Base-by-base conservation (phyloP, 1,284 basidiomycete genomes). In the Sphaerobolus stellatus region DNA sequence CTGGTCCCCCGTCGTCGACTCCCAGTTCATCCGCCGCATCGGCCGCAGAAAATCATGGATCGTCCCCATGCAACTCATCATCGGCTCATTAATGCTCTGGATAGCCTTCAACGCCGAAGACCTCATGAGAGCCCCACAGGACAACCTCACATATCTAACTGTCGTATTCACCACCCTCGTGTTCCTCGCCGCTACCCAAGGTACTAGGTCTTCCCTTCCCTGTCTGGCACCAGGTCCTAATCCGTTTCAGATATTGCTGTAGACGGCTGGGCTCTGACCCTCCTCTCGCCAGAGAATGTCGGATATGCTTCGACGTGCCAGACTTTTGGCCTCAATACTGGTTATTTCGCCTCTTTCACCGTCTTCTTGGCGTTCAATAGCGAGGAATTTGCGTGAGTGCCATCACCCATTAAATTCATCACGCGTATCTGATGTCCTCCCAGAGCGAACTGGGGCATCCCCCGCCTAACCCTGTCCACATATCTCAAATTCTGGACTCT, bases 11-110 rank as follows among this genome's bases (percentile, higher is more conserved):
- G 90, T 99, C 61, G 94, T 99, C 56, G 97, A 99, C 69, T 92
- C 94, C 3, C 77, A 90, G 60, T 99, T 91, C 69, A 79, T 91
- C 61, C 76, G 83, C 41, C 83, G 83, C 47, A 68, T 95, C 57
- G 97, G 97, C 18, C 84, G 97, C 52, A 81, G 97, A 59, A 99
- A 98, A 73, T 94, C 91, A 57, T 99, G 97, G 97, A 98, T 99
- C 66, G 89, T 99, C 58, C 97, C 97, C 43, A 96, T 99, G 76
- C 97, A 99, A 71, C 70, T 88, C 28, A 82, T 95, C 59, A 91
- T 98, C 44, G 97, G 94, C 25, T 76, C 84, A 46, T 77, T 94
- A 60, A 91, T 99, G 85, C 78, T 94, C 64, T 87, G 91, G 68
- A 89, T 99, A 57, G 91, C 94, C 2, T 74, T 83, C 52, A 84